These are phyloP conservation scores for Annulohypoxylon maeteangense DNA, from an alignment of 495 filamentous ascomycete genomes.

Conservation along the genomic window DNA sequence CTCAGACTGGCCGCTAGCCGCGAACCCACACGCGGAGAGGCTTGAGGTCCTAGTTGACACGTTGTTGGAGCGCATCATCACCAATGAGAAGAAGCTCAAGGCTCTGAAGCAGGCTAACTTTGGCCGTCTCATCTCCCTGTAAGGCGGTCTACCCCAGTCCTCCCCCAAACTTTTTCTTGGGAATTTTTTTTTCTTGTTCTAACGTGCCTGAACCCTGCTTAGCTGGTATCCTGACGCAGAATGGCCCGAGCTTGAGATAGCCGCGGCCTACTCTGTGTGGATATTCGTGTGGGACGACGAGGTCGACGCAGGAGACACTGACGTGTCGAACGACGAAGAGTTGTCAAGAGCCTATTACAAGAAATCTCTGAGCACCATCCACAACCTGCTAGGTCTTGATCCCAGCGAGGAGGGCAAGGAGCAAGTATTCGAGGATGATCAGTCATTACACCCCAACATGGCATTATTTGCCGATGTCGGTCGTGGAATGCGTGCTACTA, in stretches of 20 bases:
- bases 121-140: slow-evolving; percentile 46
- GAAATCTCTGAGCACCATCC: slow-evolving; percentile 40
- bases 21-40: slow-evolving; percentile 36
- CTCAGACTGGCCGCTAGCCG: slow-evolving; percentile 38
- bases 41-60: slow-evolving; percentile 32
- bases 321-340: slow-evolving; percentile 39
- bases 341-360: slow-evolving; percentile 44
- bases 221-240: slow-evolving; percentile 48
- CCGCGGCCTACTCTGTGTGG: slow-evolving; percentile 46
- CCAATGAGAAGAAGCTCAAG: slow-evolving; percentile 43
- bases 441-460: slow-evolving; percentile 41
- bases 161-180: neutral
- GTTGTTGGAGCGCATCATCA: slow-evolving; percentile 41
- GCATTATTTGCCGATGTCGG: slow-evolving; percentile 42
- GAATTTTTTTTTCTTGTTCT: slow-evolving; percentile 11
- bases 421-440: neutral
- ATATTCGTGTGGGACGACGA: slow-evolving; percentile 49
- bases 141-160: slow-evolving; percentile 2
- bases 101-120: slow-evolving; percentile 45
- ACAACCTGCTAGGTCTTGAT: slow-evolving; percentile 35
- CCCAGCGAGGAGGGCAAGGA: neutral
- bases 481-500: slow-evolving; percentile 24
- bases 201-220: slow-evolving; percentile 1
- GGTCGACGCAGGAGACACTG: slow-evolving; percentile 47
- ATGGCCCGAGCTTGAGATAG: slow-evolving; percentile 44